phyloP scores from a whole-genome alignment of 2,329 filamentous ascomycete species.

The Leptoxyphium fumago region DNA sequence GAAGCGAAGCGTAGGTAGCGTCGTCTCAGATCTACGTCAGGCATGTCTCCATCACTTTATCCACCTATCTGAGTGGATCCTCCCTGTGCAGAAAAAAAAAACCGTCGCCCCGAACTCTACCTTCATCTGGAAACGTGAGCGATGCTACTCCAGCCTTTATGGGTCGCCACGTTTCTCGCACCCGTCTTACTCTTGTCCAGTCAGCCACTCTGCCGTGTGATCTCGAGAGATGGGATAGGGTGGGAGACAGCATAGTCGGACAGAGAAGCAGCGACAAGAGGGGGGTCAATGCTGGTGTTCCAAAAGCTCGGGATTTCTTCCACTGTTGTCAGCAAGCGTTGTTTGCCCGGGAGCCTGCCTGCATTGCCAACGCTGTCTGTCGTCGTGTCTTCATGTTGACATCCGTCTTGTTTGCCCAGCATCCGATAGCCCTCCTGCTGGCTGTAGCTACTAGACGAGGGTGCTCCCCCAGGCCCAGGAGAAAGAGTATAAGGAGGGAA shows the following conservation, averaged over 20 bases:
- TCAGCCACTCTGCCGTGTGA: too few species aligned
- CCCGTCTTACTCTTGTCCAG: neutral
- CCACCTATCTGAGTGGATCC: too few species aligned
- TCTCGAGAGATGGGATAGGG: too few species aligned
- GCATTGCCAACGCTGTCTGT: neutral
- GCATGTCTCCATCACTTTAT: too few species aligned
- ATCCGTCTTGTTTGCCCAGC: neutral
- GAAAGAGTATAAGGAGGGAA: neutral
- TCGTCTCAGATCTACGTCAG: neutral
- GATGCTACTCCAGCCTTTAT: neutral
- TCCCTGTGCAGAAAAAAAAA: too few species aligned
- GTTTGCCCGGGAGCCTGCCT: neutral
- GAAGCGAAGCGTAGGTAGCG: neutral
- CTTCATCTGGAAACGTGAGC: neutral
- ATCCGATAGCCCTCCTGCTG: neutral
- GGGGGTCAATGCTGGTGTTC: neutral
- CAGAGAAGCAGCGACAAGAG: neutral
- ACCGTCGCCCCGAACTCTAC: too few species aligned
- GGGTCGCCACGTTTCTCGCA: neutral
- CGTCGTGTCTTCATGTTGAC: neutral
- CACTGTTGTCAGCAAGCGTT: neutral
- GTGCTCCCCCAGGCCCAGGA: neutral
- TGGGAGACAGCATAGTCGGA: too few species aligned
- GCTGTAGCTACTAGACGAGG: neutral
- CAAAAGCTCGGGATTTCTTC: neutral